Percentiles rank a stretch among this genome's conserved stretches.
These are phyloP conservation scores for Monilinia laxa DNA, from an alignment of 2,329 filamentous ascomycete genomes.

Conservation along the genomic window DNA sequence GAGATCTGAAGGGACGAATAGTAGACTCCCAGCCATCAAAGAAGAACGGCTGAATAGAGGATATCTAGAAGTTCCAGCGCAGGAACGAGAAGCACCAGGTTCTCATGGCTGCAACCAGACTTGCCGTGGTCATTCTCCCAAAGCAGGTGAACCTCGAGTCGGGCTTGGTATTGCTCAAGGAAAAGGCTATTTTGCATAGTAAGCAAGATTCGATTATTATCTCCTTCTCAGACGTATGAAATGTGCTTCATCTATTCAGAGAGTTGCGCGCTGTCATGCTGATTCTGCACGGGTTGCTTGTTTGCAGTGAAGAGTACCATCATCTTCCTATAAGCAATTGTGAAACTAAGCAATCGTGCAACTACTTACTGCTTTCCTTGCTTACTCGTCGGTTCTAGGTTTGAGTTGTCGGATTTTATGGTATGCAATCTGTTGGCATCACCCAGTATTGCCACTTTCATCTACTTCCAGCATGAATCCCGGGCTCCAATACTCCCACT, in stretches of 20 bases:
- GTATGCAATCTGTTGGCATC: slow-evolving; percentile 14
- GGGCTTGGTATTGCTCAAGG: slow-evolving; percentile 14
- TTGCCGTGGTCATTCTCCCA: background rate
- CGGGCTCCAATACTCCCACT: slow-evolving; percentile 94
- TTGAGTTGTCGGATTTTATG: background rate
- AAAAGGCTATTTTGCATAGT: background rate
- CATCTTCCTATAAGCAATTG: background rate
- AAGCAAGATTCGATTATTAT: background rate
- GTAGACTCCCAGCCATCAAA: background rate
- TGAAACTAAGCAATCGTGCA: background rate
- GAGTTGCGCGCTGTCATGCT: background rate
- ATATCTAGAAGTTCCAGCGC: background rate
- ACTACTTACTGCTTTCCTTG: background rate
- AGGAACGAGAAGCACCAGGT: background rate
- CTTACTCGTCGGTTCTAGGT: background rate
- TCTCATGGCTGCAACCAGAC: slow-evolving; percentile 9
- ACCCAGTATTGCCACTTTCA: slow-evolving; percentile 26
- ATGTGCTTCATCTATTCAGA: background rate
- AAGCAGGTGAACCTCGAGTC: background rate
- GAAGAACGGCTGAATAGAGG: background rate
- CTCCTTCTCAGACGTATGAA: background rate
- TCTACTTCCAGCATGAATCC: slow-evolving; percentile 58
- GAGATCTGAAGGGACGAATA: background rate
- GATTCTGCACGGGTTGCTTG: background rate
- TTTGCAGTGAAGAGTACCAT: slow-evolving; percentile 3